Evolutionary conservation across 108 stramenopile genomes (phyloP), one percentile per base, ranked within the genome.

Genomic region (Nannochloropsis gaditana): DNA sequence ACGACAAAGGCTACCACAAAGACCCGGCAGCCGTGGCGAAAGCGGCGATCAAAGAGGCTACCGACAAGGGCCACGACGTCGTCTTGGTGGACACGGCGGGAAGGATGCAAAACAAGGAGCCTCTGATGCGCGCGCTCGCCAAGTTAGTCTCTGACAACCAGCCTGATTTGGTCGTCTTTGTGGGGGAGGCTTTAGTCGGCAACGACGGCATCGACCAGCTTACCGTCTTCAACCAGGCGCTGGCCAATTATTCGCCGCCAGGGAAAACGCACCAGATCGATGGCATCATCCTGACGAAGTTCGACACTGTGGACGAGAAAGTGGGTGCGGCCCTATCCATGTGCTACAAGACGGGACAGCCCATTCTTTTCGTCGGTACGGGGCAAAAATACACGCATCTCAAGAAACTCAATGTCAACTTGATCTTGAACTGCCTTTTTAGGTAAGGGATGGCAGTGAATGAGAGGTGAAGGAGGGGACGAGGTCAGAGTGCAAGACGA

Each of bases 381-480:
- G 98, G 98, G 21, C 98, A 99, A 91, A 97, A 97, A 90, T 97
- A 99, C 92, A 96, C 96, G 88, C 95, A 97, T 85, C 88, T 99
- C 87, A 93, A 96, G 89, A 93, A 94, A 80, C 89, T 99, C 43
- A 93, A 93, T 80, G 95, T 94, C 3, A 85, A 87, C 21, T 90
- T 93, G 47, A 94, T 99, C 43, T 92, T 99, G 79, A 92, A 95
- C 82, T 93, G 93, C 81, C 91, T 99, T 41, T 96, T 97, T 47
- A 44, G 85, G 44, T 91, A 41, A 87, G 6, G 3, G 8, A 73
- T n/a, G 59, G 59, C 19, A 73, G 59, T 73, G n/a, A n/a, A 73
- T n/a, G 6, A 73, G 59, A n/a, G 1, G 59, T n/a, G 59, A 73
- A n/a, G 2, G 59, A 73, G 59, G 59, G 59, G 1, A n/a, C 19